Evolutionary conservation across 2,329 filamentous ascomycete species (phyloP).

Genomic region (Nigrospora sphaerica): DNA sequence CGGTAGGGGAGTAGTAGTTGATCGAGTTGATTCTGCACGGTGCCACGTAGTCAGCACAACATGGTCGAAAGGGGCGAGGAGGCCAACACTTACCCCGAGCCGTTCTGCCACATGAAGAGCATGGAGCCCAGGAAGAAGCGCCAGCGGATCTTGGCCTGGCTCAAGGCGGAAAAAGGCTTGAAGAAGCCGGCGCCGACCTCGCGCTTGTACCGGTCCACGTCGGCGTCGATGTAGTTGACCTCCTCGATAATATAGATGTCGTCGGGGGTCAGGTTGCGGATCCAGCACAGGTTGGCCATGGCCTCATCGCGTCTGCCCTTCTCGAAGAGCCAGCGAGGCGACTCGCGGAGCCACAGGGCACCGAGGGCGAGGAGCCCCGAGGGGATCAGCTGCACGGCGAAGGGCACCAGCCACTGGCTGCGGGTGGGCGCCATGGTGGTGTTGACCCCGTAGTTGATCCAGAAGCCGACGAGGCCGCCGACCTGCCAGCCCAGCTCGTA

Average conservation of each 20-base stretch:
- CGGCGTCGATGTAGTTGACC: constrained; percentile 61
- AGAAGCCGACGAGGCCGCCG: constrained; percentile 57
- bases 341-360: constrained; percentile 55
- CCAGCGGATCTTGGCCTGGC: constrained; percentile 54
- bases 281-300: constrained; percentile 54
- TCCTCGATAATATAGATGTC: constrained; percentile 68
- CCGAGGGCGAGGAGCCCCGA: constrained; percentile 55
- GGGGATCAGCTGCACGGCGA: constrained; percentile 61
- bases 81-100: constrained; percentile 35
- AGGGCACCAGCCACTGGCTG: constrained; percentile 58
- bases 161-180: constrained; percentile 58
- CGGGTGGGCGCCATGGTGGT: constrained; percentile 36
- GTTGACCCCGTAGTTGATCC: constrained; percentile 60
- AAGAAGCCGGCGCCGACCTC: constrained; percentile 67
- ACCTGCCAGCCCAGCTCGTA: constrained; percentile 62
- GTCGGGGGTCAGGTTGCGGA: constrained; percentile 47
- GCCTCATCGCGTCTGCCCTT: constrained; percentile 54
- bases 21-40: constrained; percentile 51
- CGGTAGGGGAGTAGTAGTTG: constrained; percentile 56
- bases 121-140: constrained; percentile 67
- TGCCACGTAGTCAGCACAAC: too few relatives aligned
- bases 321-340: constrained; percentile 62
- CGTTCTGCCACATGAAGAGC: constrained; percentile 76
- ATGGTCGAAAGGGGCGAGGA: too few relatives aligned
- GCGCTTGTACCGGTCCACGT: constrained; percentile 56